Conservation (phyloP, 2,329 filamentous ascomycete genomes). For the Alternaria rosae region DNA sequence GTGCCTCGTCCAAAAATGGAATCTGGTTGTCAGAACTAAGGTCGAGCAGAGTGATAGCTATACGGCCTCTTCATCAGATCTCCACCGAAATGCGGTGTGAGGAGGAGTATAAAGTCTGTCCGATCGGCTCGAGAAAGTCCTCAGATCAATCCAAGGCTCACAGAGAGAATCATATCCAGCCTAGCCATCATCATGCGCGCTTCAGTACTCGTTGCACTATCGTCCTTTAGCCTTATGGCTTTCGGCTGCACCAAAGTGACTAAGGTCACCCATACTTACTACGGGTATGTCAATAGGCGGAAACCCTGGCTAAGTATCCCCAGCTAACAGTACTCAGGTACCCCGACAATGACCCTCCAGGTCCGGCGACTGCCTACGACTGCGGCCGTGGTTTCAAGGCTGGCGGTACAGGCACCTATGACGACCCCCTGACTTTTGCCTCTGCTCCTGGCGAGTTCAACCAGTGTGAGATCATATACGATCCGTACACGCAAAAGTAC, state of each 20-base stretch:
- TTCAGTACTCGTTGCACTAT: constrained; percentile 6
- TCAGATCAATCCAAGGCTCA: neutral
- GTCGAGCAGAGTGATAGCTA: neutral
- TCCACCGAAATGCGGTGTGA: neutral
- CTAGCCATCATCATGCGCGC: constrained; percentile 7
- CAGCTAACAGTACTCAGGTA: constrained; percentile 1
- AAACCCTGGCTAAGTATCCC: neutral
- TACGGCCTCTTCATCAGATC: neutral
- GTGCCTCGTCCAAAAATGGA: neutral
- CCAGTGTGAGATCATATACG: constrained; percentile 56
- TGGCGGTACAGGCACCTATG: constrained; percentile 54
- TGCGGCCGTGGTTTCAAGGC: constrained; percentile 43
- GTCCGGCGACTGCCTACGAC: constrained; percentile 31
- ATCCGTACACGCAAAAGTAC: constrained; percentile 57
- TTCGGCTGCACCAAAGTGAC: constrained; percentile 12
- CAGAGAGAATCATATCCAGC: neutral
- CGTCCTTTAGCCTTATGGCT: constrained; percentile 6
- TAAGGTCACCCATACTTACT: constrained; percentile 30
- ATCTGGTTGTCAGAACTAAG: neutral
- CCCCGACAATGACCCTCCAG: constrained; percentile 37
- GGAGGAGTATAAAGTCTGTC: neutral
- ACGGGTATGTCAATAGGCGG: constrained; percentile 13
- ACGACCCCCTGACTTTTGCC: constrained; percentile 55
- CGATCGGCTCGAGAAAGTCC: neutral
- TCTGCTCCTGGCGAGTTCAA: constrained; percentile 52